A percentile compares a stretch with the other conserved stretches of the same genome.
Conservation (phyloP, 345 rosid genomes). For the Rhizophora apiculata region DNA sequence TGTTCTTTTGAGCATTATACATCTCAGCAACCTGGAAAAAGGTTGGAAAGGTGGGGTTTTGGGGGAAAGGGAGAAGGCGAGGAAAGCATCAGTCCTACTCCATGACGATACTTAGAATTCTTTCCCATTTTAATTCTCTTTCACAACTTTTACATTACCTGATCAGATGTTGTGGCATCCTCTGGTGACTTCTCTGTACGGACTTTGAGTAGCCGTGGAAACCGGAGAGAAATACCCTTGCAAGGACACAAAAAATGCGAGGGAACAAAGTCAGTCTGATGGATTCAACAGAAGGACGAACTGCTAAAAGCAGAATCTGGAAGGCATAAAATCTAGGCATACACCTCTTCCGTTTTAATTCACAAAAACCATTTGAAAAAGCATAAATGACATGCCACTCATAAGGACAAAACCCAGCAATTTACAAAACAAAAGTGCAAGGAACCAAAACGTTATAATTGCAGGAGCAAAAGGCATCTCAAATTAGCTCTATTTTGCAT, state of each 20-base stretch:
- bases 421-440: too few species aligned
- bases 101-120: too few species aligned
- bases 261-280: background rate
- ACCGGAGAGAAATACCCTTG: conserved; percentile 84
- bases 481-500: background rate
- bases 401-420: too few species aligned
- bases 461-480: background rate
- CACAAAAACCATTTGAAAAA: too few species aligned
- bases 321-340: too few species aligned
- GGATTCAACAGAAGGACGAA: background rate
- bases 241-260: conserved; percentile 6
- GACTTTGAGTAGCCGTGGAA: conserved; percentile 80
- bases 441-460: too few species aligned
- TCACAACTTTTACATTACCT: conserved; percentile 41
- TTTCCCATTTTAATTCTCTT: too few species aligned
- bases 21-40: conserved; percentile 75
- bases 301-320: background rate
- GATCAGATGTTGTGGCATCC: conserved; percentile 76
- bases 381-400: too few species aligned
- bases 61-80: background rate
- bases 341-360: too few species aligned
- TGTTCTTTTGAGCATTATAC: conserved; percentile 72
- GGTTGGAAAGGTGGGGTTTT: background rate
- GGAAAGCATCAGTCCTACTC: too few species aligned
- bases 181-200: conserved; percentile 84